Evolutionary conservation across 2,329 filamentous ascomycete species (phyloP).

Genomic region (Juglanconis sp.): DNA sequence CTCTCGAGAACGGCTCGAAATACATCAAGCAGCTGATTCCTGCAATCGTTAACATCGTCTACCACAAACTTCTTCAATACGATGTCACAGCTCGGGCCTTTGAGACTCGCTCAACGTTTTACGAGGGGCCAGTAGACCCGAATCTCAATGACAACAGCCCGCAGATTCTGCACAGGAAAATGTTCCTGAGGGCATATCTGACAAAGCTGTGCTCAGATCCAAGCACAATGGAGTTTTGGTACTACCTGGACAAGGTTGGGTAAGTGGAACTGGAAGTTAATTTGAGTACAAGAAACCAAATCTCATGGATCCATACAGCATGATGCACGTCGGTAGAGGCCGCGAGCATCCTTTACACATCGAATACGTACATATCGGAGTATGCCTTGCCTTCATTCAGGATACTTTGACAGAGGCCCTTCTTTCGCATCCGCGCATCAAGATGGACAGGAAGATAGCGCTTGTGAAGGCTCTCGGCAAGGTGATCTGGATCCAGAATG

Average conservation of each 20-base stretch:
- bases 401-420: slow-evolving; percentile 76
- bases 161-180: slow-evolving; percentile 73
- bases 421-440: slow-evolving; percentile 65
- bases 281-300: not conserved
- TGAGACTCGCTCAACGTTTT: slow-evolving; percentile 58
- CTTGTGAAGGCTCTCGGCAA: slow-evolving; percentile 75
- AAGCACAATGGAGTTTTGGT: slow-evolving; percentile 74
- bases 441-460: slow-evolving; percentile 65
- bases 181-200: slow-evolving; percentile 74
- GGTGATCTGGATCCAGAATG: slow-evolving; percentile 85
- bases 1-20: slow-evolving; percentile 65
- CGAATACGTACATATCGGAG: slow-evolving; percentile 77
- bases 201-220: slow-evolving; percentile 73
- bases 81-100: slow-evolving; percentile 81
- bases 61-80: slow-evolving; percentile 75
- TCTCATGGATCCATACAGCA: slow-evolving; percentile 33
- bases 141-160: slow-evolving; percentile 65
- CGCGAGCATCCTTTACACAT: slow-evolving; percentile 70
- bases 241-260: slow-evolving; percentile 81
- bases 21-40: slow-evolving; percentile 82
- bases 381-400: slow-evolving; percentile 70
- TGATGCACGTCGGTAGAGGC: slow-evolving; percentile 79
- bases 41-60: slow-evolving; percentile 73
- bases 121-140: slow-evolving; percentile 64
- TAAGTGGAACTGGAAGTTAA: slow-evolving; percentile 33